Base-by-base conservation (phyloP, 768 basidiomycete genomes). In the Daedalea quercina region DNA sequence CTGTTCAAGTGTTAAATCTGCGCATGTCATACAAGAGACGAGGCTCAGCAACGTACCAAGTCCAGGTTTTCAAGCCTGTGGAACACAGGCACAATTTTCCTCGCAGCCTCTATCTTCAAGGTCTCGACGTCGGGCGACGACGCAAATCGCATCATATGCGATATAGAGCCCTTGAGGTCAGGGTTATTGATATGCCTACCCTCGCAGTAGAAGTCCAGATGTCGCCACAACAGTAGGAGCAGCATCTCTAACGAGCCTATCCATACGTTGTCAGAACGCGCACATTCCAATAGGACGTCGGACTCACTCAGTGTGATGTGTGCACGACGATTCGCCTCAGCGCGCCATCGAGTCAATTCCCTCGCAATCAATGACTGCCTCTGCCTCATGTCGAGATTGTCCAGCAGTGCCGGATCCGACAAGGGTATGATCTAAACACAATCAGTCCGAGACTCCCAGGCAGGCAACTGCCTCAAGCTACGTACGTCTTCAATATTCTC, bases 201-300 rank as follows among this genome's bases (percentile, higher is more conserved):
- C 49, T 76, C 72, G 35, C 74, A 65, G 66, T 87, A 94, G 63
- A 83, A 82, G 13, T 79, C 74, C 25, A 90, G 62, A 61, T 94
- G 93, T 15, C 90, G 77, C 86, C 88, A 92, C 9, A 91, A 70
- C 19, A 94, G 74, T 17, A 94, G 73, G 9, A 94, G 73, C 4
- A 88, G 65, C 80, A 92, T 86, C 67, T 94, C 93, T 47, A 82
- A 69, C 15, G 84, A 79, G 52, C 78, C 87, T 88, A 57, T 28
- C 20, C 22, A 40, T n/a, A 28, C 12, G 13, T 23, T 9, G n/a
- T 35, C 17, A 24, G 20, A 15, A 34, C 12, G 22, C n/a, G n/a
- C n/a, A 26, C 13, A 20, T 9, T 24, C 22, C 25, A 9, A 25
- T 1, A 19, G 23, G 13, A 35, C 8, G 25, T 8, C 33, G 24